These are phyloP conservation scores for Macrolepiota albuminosa DNA, from an alignment of 768 basidiomycete genomes.

Conservation along the genomic window DNA sequence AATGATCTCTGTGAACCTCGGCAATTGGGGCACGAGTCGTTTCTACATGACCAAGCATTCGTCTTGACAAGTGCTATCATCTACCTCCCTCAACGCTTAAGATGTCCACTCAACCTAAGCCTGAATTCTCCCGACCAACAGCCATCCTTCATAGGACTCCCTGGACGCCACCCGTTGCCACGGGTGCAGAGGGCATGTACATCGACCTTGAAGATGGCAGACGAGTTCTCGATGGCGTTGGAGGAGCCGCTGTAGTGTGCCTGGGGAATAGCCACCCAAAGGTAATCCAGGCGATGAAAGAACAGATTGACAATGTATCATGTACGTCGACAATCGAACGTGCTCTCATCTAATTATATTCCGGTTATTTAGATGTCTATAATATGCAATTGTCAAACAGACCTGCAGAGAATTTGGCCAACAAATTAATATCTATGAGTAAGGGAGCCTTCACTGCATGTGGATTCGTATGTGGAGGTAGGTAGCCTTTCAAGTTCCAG, in stretches of 20 bases:
- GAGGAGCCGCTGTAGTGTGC: slow-evolving; percentile 82
- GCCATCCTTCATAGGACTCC: slow-evolving; percentile 66
- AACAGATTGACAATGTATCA: slow-evolving; percentile 72
- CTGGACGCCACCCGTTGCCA: slow-evolving; percentile 69
- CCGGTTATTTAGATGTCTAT: slow-evolving; percentile 60
- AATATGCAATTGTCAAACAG: slow-evolving; percentile 80
- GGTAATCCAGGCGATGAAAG: slow-evolving; percentile 70
- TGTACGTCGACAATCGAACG: slow-evolving; percentile 49
- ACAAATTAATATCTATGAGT: slow-evolving; percentile 56
- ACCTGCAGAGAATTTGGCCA: slow-evolving; percentile 78
- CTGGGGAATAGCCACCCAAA: slow-evolving; percentile 71
- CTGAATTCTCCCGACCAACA: slow-evolving; percentile 13
- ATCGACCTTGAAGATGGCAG: slow-evolving; percentile 67
- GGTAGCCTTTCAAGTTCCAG: slow-evolving; percentile 8
- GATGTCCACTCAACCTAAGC: neutral
- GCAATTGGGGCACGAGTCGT: neutral
- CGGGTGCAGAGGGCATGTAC: slow-evolving; percentile 63
- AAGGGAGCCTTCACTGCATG: slow-evolving; percentile 70
- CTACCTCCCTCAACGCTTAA: neutral
- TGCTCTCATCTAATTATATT: neutral
- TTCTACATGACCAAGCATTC: neutral
- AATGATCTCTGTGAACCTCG: neutral
- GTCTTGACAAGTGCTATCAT: neutral
- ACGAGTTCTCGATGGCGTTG: slow-evolving; percentile 71
- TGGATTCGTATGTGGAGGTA: slow-evolving; percentile 76